Evolutionary conservation across 768 basidiomycete species (phyloP), one percentile per base, ranked within the genome.

Genomic region (Boletales sp.): DNA sequence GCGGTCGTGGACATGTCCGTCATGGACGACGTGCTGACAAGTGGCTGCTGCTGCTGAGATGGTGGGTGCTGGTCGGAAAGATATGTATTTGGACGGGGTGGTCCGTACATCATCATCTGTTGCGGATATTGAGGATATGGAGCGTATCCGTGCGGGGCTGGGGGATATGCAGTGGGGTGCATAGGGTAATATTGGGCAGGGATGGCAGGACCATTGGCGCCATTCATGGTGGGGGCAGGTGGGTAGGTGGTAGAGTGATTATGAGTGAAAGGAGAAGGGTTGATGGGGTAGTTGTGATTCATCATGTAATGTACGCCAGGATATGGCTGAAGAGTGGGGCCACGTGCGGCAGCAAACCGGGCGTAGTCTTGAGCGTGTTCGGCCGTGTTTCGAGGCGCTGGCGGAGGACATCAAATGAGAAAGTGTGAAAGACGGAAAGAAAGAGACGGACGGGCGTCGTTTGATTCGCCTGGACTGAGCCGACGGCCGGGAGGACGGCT

Each of bases 31-130:
- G 69, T 55, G 37, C 62, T 69, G 14, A 72, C 64, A 15, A 72
- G 52, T 30, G 40, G 71, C 39, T 53, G 67, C 51, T 53, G 60
- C 56, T 52, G 54, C 4, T 18, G 66, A 46, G 12, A 66, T 47
- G 13, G 69, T 36, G 37, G 69, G 12, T 57, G 58, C 29, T 62
- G 63, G 60, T 67, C 74, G 37, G 71, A 73, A 54, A 69, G 54
- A 69, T 54, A 49, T 4, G 65, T 69, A 8, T 62, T 72, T 5
- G 70, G 64, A 21, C 68, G 72, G 12, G 74, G 69, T 30, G 69
- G 58, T 8, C 77, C 75, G 57, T 87, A 88, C 77, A 87, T 81
- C 74, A 87, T 77, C 78, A 87, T 81, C 52, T 83, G 82, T 47
- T 74, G 70, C 8, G 69, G 54, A 61, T 74, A 74, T 50, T 79